These are phyloP conservation scores for Suillus alpinus DNA, from an alignment of 768 basidiomycete species.

Conservation along the genomic window DNA sequence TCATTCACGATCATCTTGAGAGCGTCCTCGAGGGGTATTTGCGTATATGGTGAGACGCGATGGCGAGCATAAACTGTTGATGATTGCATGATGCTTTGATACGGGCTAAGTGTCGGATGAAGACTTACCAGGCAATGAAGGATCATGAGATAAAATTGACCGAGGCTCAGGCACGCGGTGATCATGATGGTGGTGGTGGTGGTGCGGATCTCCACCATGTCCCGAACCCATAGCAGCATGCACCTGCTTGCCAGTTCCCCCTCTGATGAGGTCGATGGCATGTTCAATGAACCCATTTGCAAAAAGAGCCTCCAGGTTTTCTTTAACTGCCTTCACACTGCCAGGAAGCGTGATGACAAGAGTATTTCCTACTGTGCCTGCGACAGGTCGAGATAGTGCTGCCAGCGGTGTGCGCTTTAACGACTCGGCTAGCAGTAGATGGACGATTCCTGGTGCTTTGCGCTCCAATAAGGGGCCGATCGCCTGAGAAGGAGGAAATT, in stretches of 20 bases:
- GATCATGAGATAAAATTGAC: constrained; percentile 65
- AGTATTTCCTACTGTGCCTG: constrained; percentile 64
- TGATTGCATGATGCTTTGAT: not conserved
- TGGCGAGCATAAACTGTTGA: constrained; percentile 63
- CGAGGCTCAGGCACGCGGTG: constrained; percentile 53
- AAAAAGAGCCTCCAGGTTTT: constrained; percentile 67
- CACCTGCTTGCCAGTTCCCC: constrained; percentile 59
- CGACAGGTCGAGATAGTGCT: constrained; percentile 79
- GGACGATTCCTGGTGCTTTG: constrained; percentile 67
- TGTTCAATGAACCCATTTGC: constrained; percentile 57
- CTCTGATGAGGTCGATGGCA: constrained; percentile 69
- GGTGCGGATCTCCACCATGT: constrained; percentile 26
- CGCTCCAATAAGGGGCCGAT: constrained; percentile 64
- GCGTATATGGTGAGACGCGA: constrained; percentile 73
- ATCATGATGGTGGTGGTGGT: constrained; percentile 38
- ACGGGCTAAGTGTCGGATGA: not conserved
- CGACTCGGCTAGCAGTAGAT: constrained; percentile 67
- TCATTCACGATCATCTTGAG: constrained; percentile 52
- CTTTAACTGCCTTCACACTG: constrained; percentile 80
- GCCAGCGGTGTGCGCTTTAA: constrained; percentile 75
- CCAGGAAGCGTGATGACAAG: constrained; percentile 83
- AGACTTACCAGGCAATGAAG: constrained; percentile 57
- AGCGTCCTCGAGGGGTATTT: constrained; percentile 66
- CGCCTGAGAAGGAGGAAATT: constrained; percentile 38
- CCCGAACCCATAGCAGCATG: constrained; percentile 48